phyloP scores from a whole-genome alignment of 2,329 filamentous ascomycete genomes.

The Stachybotrys elegans region DNA sequence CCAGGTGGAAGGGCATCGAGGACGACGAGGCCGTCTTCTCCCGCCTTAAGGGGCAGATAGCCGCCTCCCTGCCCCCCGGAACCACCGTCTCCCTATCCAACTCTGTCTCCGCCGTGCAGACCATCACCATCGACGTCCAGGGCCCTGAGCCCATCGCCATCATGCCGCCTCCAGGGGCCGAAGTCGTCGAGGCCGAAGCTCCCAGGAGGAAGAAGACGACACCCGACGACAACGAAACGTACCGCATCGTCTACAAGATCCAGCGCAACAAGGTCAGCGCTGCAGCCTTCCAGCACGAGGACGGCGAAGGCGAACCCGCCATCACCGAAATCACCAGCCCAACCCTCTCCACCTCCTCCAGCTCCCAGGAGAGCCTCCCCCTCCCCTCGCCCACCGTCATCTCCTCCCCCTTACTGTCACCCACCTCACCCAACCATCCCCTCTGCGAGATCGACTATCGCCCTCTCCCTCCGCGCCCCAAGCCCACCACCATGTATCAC shows the following conservation, averaged over 20 bases:
- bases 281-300: conserved; percentile 31
- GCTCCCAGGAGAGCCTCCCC: too few species aligned
- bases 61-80: conserved; percentile 48
- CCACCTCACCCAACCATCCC: too few species aligned
- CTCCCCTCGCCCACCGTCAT: too few species aligned
- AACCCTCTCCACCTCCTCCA: too few species aligned
- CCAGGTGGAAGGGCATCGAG: conserved; percentile 4
- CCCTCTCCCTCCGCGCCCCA: too few species aligned
- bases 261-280: conserved; percentile 45
- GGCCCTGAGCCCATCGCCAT: conserved; percentile 46
- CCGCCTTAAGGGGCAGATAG: conserved; percentile 48
- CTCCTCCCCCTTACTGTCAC: too few species aligned
- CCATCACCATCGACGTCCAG: conserved; percentile 58
- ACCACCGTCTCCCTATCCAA: conserved; percentile 57
- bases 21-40: conserved; percentile 37
- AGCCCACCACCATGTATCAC: too few species aligned
- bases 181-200: conserved; percentile 50
- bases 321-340: conserved; percentile 22
- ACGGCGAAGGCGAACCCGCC: conserved; percentile 18
- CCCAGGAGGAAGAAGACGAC: conserved; percentile 7
- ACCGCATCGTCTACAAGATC: conserved; percentile 56
- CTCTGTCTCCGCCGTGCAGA: conserved; percentile 55
- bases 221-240: conserved; percentile 24
- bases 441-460: too few species aligned
- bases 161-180: conserved; percentile 51